A percentile compares a stretch with the other conserved stretches of the same genome.
phyloP scores from a whole-genome alignment of 2,329 filamentous ascomycete genomes.

The Leptographium wingfieldii region DNA sequence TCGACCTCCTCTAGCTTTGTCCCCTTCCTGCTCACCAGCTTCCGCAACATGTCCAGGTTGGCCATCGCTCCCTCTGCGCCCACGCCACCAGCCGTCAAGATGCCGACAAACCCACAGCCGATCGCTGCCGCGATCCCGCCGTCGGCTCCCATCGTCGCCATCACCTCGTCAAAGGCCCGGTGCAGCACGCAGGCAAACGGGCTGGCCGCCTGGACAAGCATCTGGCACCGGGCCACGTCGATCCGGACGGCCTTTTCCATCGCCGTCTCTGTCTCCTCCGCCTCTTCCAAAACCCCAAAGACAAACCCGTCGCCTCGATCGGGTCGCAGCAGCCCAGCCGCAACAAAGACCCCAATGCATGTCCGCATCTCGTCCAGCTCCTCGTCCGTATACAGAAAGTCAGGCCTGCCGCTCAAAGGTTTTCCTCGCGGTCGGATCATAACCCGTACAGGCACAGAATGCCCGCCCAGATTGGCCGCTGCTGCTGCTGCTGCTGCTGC shows the following conservation, averaged over 20 bases:
- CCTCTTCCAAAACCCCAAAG: constrained; percentile 31
- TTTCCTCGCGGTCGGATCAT: constrained; percentile 42
- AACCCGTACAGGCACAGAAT: constrained; percentile 30
- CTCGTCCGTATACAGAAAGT: constrained; percentile 35
- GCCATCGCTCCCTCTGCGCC: constrained; percentile 22
- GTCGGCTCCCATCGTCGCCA: constrained; percentile 10
- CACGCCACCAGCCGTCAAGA: constrained; percentile 40
- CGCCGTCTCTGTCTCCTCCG: neutral
- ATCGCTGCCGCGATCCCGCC: constrained; percentile 22
- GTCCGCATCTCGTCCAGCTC: constrained; percentile 32
- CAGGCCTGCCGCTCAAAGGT: constrained; percentile 15
- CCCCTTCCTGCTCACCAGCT: constrained; percentile 18
- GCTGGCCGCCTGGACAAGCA: constrained; percentile 27
- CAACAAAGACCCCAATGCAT: constrained; percentile 25
- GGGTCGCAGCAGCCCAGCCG: constrained; percentile 23
- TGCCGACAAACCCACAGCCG: constrained; percentile 32
- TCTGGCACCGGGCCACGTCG: constrained; percentile 26
- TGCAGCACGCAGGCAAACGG: constrained; percentile 39
- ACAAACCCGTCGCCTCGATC: constrained; percentile 42
- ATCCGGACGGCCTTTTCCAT: constrained; percentile 15
- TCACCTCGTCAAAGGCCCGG: constrained; percentile 40
- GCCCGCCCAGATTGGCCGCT: constrained; percentile 6
- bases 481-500: constrained; percentile 11
- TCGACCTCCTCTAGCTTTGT: constrained; percentile 7
- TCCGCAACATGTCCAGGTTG: constrained; percentile 25